phyloP scores from a whole-genome alignment of 768 basidiomycete genomes.

The Scleroderma citrinum region DNA sequence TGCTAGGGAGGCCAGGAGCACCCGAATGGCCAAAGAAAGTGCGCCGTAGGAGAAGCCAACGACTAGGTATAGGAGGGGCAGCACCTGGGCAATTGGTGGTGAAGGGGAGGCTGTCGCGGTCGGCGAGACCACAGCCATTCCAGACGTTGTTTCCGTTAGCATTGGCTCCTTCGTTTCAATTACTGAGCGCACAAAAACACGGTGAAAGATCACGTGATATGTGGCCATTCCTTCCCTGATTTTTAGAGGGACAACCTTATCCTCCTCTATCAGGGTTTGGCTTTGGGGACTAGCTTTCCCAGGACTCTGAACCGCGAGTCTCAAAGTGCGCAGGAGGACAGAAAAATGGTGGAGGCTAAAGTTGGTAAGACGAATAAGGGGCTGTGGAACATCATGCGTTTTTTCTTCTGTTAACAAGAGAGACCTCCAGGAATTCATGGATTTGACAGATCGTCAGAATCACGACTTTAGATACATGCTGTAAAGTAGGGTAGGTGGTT shows the following conservation, averaged over 20 bases:
- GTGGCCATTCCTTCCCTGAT: too few species aligned
- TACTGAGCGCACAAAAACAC: too few species aligned
- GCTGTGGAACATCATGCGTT: neutral
- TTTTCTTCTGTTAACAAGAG: too few species aligned
- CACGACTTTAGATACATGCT: constrained; percentile 13
- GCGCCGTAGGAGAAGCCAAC: constrained; percentile 9
- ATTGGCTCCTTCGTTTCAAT: too few species aligned
- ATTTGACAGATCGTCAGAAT: constrained; percentile 12
- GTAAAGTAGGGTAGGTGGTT: too few species aligned
- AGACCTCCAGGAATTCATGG: constrained; percentile 13
- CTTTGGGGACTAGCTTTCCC: too few species aligned
- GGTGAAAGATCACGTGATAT: too few species aligned
- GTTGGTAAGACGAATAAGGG: constrained; percentile 59
- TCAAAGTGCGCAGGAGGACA: too few species aligned
- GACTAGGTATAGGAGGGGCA: constrained; percentile 14
- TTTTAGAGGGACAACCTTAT: too few species aligned
- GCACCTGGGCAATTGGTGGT: constrained; percentile 20
- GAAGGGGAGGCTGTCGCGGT: constrained; percentile 1
- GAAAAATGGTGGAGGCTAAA: constrained; percentile 46
- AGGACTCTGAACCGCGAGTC: too few species aligned
- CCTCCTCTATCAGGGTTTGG: too few species aligned
- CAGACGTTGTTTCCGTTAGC: neutral
- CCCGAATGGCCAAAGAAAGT: constrained; percentile 9
- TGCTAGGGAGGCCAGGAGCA: constrained; percentile 8
- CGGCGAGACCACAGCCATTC: neutral